Evolutionary conservation across 306 rosid genomes (phyloP).

Genomic region (Ceratonia siliqua): DNA sequence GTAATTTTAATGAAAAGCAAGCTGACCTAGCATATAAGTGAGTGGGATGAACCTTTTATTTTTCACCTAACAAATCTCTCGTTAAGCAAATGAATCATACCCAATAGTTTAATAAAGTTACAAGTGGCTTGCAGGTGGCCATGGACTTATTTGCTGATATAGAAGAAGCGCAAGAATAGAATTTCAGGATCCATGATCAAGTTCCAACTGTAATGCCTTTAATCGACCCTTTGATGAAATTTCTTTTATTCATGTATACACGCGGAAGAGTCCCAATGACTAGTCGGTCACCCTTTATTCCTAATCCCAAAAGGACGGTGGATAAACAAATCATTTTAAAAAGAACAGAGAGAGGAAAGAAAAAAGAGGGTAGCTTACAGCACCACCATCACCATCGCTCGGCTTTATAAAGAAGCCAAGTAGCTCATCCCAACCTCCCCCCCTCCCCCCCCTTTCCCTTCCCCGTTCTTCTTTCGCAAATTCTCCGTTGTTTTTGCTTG

Average conservation of each 20-base stretch:
- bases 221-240: not conserved
- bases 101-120: slow-evolving; percentile 24
- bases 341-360: not conserved
- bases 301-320: slow-evolving; percentile 35
- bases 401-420: slow-evolving; percentile 56
- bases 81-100: slow-evolving; percentile 16
- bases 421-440: slow-evolving; percentile 49
- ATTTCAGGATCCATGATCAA: not conserved
- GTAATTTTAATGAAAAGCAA: slow-evolving; percentile 32
- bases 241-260: slow-evolving; percentile 30
- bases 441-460: slow-evolving; percentile 45
- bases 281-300: slow-evolving; percentile 48
- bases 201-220: slow-evolving; percentile 4
- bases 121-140: not conserved
- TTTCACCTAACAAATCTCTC: slow-evolving; percentile 35
- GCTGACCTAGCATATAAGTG: not conserved
- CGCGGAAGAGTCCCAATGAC: slow-evolving; percentile 37
- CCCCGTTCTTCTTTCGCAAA: slow-evolving; percentile 26
- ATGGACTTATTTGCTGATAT: not conserved
- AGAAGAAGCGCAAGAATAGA: not conserved
- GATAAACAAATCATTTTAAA: not conserved
- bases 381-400: slow-evolving; percentile 1
- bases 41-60: slow-evolving; percentile 22
- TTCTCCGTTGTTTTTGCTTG: not conserved
- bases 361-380: slow-evolving; percentile 12